Base-by-base conservation (phyloP, 352 stramenopile species). In the Globisporangium nagaii region DNA sequence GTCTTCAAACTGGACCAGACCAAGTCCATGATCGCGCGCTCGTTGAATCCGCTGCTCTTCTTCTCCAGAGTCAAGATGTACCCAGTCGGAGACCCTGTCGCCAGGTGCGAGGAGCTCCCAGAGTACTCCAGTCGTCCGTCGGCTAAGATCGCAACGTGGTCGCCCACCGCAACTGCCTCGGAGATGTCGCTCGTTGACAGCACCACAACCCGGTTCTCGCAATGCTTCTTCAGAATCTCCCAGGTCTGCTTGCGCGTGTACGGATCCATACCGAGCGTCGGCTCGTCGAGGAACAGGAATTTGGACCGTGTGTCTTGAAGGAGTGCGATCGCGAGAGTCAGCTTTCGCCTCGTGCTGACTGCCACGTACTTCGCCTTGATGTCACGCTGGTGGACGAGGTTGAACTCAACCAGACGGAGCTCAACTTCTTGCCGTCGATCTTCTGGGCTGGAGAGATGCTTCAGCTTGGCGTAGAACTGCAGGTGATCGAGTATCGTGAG, bases 161-260 rank as follows among this genome's bases (percentile, higher is more conserved):
- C 81, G 12, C 72, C 76, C 15, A 96, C 62, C 4, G 84, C 55
- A 37, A 95, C 79, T 1, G 84, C 81, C 60, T 96, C 88, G 28
- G 96, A 85, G 80, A 97, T 96, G 51, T 97, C 97, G 56, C 97
- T 91, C 19, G 89, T 97, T 1, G 86, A 94, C 10, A 96, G 47
- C 20, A 96, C 62, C 17, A 94, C 85, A n/a, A 86, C 56, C 17
- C 66, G 60, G 34, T 75, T 59, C 54, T 72, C 36, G 15, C 64
- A 43, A 32, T 66, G 69, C 46, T 66, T 53, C 2, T 67, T 56
- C 4, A 83, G 55, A 9, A 94, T 59, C 27, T 87, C 60, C 88
- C 88, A 97, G 63, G 97, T 75, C 39, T 97, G 97, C 34, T 89
- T 68, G 24, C 93, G 71, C n/a, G 63, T 82, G 62, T 95, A 97